Evolutionary conservation across 495 filamentous ascomycete species (phyloP).

Genomic region (Thozetella sp.): DNA sequence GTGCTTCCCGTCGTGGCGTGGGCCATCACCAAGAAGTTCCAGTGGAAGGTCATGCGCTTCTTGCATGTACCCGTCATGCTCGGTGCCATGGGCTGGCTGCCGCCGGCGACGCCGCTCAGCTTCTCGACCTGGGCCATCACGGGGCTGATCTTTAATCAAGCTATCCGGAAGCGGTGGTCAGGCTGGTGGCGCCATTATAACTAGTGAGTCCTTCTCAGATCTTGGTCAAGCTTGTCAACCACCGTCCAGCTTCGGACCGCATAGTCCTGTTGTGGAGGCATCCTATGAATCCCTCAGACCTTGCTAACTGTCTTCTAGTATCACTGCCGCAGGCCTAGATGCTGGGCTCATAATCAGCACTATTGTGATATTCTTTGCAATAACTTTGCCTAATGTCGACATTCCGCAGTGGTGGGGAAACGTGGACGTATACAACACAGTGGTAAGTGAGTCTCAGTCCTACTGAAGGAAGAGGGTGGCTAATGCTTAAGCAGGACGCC

Average conservation of each 20-base stretch:
- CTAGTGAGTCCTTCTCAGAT: slow-evolving; percentile 31
- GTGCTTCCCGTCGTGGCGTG: slow-evolving; percentile 51
- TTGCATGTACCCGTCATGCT: slow-evolving; percentile 61
- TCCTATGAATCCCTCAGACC: background rate
- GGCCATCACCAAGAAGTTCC: slow-evolving; percentile 13
- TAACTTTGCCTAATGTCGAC: slow-evolving; percentile 35
- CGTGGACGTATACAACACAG: slow-evolving; percentile 34
- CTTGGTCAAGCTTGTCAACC: too few species aligned
- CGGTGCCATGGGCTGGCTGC: slow-evolving; percentile 56
- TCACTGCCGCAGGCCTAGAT: slow-evolving; percentile 60
- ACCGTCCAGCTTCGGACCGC: too few species aligned
- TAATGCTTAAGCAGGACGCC: slow-evolving; percentile 23
- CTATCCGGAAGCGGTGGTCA: slow-evolving; percentile 46
- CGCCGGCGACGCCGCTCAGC: slow-evolving; percentile 60
- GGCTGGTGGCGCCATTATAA: slow-evolving; percentile 66
- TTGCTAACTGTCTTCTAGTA: slow-evolving; percentile 8
- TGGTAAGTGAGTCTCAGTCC: slow-evolving; percentile 15
- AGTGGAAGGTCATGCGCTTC: slow-evolving; percentile 39
- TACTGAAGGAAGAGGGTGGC: slow-evolving; percentile 4
- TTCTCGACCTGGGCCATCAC: slow-evolving; percentile 62
- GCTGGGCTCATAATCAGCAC: slow-evolving; percentile 42
- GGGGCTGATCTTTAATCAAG: slow-evolving; percentile 59
- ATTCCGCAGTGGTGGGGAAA: slow-evolving; percentile 54
- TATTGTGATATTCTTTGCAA: slow-evolving; percentile 48
- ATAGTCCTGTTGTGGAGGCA: background rate